phyloP scores from a whole-genome alignment of 495 filamentous ascomycete genomes.

The Hypoxylon trugodes region DNA sequence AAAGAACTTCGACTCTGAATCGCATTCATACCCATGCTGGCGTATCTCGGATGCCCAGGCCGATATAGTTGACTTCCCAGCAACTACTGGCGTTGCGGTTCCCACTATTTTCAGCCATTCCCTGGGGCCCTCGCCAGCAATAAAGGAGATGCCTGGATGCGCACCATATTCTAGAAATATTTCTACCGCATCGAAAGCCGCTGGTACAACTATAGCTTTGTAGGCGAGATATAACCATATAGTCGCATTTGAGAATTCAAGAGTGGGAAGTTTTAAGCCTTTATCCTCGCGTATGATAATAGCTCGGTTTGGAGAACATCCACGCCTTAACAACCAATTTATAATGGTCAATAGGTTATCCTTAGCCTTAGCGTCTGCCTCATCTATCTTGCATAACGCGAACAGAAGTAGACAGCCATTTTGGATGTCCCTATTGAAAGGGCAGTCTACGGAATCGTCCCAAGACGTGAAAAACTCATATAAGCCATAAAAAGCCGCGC shows the following conservation, averaged over 20 bases:
- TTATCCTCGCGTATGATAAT: background rate
- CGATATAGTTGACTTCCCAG: background rate
- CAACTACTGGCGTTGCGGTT: background rate
- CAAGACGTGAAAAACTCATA: background rate
- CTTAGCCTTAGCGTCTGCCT: background rate
- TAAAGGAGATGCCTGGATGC: background rate
- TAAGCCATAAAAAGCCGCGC: background rate
- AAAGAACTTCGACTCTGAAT: background rate
- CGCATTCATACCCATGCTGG: too few relatives aligned
- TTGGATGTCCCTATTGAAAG: background rate
- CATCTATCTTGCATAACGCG: background rate
- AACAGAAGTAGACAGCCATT: background rate
- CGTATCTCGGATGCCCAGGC: too few relatives aligned
- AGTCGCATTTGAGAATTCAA: too few relatives aligned
- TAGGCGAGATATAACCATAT: too few relatives aligned
- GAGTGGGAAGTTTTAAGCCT: too few relatives aligned
- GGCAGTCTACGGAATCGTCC: background rate
- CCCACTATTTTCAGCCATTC: background rate
- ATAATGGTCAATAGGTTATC: background rate
- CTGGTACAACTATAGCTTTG: too few relatives aligned
- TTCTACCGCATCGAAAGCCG: background rate
- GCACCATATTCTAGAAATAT: background rate
- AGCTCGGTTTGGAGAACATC: constrained; percentile 4
- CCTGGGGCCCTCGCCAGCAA: background rate
- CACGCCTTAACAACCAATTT: background rate